Conservation (phyloP, 2,329 filamentous ascomycete species). For the Chalaropsis thielavioides region DNA sequence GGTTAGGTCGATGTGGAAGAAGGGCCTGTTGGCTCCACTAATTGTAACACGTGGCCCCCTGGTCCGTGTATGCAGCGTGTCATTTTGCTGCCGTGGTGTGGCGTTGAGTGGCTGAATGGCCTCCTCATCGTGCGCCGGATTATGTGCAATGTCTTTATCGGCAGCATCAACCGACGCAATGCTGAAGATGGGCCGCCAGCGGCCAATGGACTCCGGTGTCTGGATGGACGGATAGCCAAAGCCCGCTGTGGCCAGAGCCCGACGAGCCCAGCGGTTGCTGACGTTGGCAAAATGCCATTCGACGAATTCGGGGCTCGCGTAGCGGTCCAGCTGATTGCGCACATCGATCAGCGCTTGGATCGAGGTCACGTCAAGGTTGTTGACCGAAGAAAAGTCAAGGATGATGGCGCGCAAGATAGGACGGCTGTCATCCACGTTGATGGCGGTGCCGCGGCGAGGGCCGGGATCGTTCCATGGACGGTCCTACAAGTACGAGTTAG, state of each 20-base stretch:
- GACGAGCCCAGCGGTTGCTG: conserved; percentile 41
- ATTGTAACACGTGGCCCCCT: conserved; percentile 22
- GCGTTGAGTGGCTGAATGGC: not conserved
- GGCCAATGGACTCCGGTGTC: conserved; percentile 21
- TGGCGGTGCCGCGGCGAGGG: conserved; percentile 26
- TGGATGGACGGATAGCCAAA: conserved; percentile 34
- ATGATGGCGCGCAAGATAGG: conserved; percentile 40
- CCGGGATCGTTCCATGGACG: conserved; percentile 43
- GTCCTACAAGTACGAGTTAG: conserved; percentile 23
- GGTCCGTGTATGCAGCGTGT: conserved; percentile 16
- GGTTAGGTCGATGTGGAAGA: conserved; percentile 34
- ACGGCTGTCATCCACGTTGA: conserved; percentile 25
- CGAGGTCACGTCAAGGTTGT: conserved; percentile 42
- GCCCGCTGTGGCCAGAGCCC: conserved; percentile 40
- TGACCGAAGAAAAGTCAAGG: conserved; percentile 43
- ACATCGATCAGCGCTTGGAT: conserved; percentile 43
- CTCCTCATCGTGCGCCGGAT: conserved; percentile 8
- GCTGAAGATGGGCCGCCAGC: conserved; percentile 26
- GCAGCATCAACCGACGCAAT: conserved; percentile 22
- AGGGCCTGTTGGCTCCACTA: conserved; percentile 31
- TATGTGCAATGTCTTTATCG: conserved; percentile 5
- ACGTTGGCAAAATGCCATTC: conserved; percentile 43
- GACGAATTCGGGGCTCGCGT: conserved; percentile 34
- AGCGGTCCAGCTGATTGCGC: conserved; percentile 38
- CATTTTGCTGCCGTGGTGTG: conserved; percentile 18